Evolutionary conservation across 2,329 filamentous ascomycete genomes (phyloP), one percentile per base, ranked within the genome.

Genomic region (Sporothrix globosa): DNA sequence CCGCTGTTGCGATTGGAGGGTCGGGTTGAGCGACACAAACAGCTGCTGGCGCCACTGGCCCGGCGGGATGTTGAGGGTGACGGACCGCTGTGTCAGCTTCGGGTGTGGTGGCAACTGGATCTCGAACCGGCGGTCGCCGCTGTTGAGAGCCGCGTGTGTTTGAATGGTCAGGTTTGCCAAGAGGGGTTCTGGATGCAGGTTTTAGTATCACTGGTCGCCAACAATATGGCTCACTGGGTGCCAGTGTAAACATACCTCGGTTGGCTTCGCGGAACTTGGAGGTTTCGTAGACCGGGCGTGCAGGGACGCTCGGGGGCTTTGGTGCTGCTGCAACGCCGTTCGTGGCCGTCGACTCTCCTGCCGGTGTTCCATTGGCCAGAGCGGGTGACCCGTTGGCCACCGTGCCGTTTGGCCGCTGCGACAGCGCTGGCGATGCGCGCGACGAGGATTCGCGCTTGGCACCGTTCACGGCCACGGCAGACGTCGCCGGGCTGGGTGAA

Each of bases 31-130:
- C 13, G 85, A 86, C 4, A 91, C 89, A 27, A 87, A 83, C 70
- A 97, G 85, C 72, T 93, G 90, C 21, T 97, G 81, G 71, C 90
- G 89, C 74, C 87, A 89, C 75, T 93, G 88, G 61, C 84, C 86
- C 1, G 85, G 80, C 1, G 91, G 88, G 11, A 96, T 82, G 71
- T 88, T 90, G 69, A 96, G 82, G 6, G 92, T 91, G 54, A 91
- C 83, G 4, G 89, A 92, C 75, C 95, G 91, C 71, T 92, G 88
- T 39, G 88, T 85, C 75, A 90, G 85, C 21, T 84, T 86, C 7
- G 87, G 81, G 67, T 90, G 88, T 3, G 93, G 89, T 1, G 86
- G 83, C 44, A 97, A 81, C 48, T 87, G 85, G 69, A 92, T 82
- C 46, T 86, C 82, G 77, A 90, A 89, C 34, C 87, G 88, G 34